These are phyloP conservation scores for Nicotiana otophora DNA, from an alignment of 257 asterid species.

Conservation along the genomic window DNA sequence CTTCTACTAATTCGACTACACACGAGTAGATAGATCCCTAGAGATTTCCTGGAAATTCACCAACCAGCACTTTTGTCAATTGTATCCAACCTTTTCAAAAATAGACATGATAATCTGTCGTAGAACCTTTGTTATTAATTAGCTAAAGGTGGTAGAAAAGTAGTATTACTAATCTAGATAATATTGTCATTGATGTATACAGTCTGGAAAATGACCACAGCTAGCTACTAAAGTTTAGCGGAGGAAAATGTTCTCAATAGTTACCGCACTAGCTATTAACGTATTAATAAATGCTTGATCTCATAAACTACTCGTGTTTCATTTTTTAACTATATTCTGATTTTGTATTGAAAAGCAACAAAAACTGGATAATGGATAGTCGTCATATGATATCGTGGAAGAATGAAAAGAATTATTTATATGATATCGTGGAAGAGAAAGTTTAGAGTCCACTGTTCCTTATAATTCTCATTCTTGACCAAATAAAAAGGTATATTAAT, in stretches of 20 bases:
- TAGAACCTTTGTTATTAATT: background rate
- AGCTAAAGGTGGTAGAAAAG: background rate
- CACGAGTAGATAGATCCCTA: background rate
- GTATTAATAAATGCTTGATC: background rate
- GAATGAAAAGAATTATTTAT: no score
- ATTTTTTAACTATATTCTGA: no score
- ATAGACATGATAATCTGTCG: background rate
- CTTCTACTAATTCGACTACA: background rate
- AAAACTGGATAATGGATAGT: no score
- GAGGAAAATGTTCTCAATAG: background rate
- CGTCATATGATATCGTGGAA: no score
- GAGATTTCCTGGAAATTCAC: conserved; percentile 12
- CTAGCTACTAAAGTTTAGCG: background rate
- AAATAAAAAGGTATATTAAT: no score
- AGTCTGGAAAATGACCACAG: background rate
- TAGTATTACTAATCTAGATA: background rate
- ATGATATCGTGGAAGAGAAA: background rate
- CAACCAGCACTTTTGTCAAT: conserved; percentile 10
- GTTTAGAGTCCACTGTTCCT: background rate
- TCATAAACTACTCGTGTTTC: no score
- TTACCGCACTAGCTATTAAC: background rate
- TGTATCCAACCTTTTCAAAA: background rate
- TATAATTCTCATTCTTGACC: background rate
- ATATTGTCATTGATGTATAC: background rate
- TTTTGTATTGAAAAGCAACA: no score